Percentiles rank a stretch among this genome's conserved stretches.
These are phyloP conservation scores for Orbilia ellipsospora DNA, from an alignment of 2,329 filamentous ascomycete genomes.

Conservation along the genomic window DNA sequence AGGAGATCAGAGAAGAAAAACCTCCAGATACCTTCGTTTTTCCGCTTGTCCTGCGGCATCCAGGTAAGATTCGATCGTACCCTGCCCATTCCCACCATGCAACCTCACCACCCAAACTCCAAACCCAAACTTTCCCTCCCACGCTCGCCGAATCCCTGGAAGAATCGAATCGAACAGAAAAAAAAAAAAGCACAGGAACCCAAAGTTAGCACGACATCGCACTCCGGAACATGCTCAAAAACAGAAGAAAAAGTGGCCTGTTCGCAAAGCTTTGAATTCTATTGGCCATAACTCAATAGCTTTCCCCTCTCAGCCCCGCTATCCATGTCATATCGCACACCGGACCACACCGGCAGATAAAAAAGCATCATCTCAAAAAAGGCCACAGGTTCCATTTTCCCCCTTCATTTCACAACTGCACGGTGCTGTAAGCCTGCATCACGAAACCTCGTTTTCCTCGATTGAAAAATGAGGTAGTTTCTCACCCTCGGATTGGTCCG, in stretches of 20 bases:
- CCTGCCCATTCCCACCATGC: not conserved
- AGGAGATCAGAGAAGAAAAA: too few relatives aligned
- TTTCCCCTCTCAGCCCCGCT: not conserved
- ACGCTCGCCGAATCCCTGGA: not conserved
- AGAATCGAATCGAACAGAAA: too few relatives aligned
- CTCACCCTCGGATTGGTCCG: conserved; percentile 10
- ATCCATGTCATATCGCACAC: not conserved
- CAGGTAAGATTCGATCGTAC: not conserved
- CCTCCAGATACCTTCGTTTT: too few relatives aligned
- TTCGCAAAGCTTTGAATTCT: not conserved
- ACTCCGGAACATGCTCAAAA: conserved; percentile 34
- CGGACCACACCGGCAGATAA: conserved; percentile 7
- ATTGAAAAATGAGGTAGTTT: conserved; percentile 22
- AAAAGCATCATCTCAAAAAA: not conserved
- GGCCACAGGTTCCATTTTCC: too few relatives aligned
- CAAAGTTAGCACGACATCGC: conserved; percentile 42
- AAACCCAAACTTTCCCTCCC: conserved; percentile 5
- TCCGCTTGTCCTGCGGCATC: too few relatives aligned
- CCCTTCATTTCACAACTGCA: not conserved
- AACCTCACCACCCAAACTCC: not conserved
- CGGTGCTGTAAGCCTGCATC: too few relatives aligned
- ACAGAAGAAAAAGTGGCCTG: not conserved
- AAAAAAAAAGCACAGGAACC: too few relatives aligned
- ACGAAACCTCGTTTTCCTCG: too few relatives aligned
- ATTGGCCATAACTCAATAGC: too few relatives aligned